Percentiles rank a stretch among this genome's conserved stretches.
Evolutionary conservation across 1,284 basidiomycete genomes (phyloP).

Genomic region (Cryptococcus wingfieldii): DNA sequence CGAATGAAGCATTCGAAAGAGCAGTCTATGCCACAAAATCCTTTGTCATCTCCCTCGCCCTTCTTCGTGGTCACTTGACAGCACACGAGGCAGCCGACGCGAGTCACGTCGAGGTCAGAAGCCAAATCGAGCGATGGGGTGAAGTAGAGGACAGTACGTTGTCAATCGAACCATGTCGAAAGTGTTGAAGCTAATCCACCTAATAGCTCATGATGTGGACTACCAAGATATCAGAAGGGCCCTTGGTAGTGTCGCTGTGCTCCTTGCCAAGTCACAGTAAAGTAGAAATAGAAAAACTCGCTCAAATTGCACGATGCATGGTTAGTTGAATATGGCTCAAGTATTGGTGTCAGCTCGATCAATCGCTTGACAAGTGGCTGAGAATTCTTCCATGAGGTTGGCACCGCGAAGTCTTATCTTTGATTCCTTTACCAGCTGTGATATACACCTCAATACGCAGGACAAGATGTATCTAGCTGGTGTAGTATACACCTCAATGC

Average conservation of each 20-base stretch:
- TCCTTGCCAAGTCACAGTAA: slow-evolving; percentile 46
- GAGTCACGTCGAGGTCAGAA: slow-evolving; percentile 86
- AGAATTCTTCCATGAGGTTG: too few relatives aligned
- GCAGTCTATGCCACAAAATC: slow-evolving; percentile 87
- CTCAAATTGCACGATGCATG: background rate
- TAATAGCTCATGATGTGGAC: slow-evolving; percentile 87
- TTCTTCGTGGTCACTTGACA: slow-evolving; percentile 69
- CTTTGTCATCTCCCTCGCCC: slow-evolving; percentile 79
- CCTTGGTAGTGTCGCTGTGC: slow-evolving; percentile 70
- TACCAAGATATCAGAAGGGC: slow-evolving; percentile 87
- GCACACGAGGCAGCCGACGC: slow-evolving; percentile 79
- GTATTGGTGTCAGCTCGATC: background rate
- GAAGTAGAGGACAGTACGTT: slow-evolving; percentile 95
- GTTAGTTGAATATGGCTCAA: background rate
- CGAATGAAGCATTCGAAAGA: slow-evolving; percentile 74
- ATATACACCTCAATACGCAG: too few relatives aligned
- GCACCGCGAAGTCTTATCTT: too few relatives aligned
- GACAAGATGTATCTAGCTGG: too few relatives aligned
- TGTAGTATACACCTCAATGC: too few relatives aligned
- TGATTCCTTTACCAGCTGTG: too few relatives aligned
- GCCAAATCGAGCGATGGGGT: slow-evolving; percentile 95
- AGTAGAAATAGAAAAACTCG: background rate
- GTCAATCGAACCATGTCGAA: background rate
- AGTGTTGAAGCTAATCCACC: background rate
- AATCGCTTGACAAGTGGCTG: background rate